Conservation (phyloP, 1,139 yeast genomes). For the Schwanniomyces etchellsii region DNA sequence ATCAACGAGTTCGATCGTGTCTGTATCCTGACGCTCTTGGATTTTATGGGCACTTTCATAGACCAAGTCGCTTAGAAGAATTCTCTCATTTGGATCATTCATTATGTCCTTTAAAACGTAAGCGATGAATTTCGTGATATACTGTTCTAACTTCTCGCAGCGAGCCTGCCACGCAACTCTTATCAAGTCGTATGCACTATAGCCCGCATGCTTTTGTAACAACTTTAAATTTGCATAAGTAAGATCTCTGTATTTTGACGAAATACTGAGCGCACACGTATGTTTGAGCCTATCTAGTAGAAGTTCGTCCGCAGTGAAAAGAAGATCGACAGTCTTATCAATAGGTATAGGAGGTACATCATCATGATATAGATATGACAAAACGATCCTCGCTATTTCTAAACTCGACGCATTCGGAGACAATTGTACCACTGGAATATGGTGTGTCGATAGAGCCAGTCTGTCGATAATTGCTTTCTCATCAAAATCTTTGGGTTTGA, state of each 20-base stretch:
- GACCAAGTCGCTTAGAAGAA: constrained; percentile 17
- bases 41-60: constrained; percentile 54
- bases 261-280: constrained; percentile 56
- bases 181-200: constrained; percentile 50
- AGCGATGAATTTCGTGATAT: constrained; percentile 56
- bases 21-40: constrained; percentile 59
- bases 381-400: constrained; percentile 47
- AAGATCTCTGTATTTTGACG: constrained; percentile 28
- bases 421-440: constrained; percentile 27
- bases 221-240: constrained; percentile 15
- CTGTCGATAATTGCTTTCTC: constrained; percentile 17
- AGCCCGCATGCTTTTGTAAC: constrained; percentile 17
- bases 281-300: constrained; percentile 59
- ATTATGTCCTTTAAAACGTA: constrained; percentile 36
- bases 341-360: constrained; percentile 44
- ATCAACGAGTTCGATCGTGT: constrained; percentile 73
- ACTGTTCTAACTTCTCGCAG: constrained; percentile 60
- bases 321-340: constrained; percentile 45
- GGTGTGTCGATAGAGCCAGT: constrained; percentile 11
- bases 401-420: constrained; percentile 18
- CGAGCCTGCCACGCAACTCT: constrained; percentile 65
- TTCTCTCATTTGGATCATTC: constrained; percentile 20
- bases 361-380: constrained; percentile 59
- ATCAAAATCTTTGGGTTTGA: constrained; percentile 1
- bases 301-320: constrained; percentile 58